Evolutionary conservation across 169 alveolate genomes (phyloP).

Genomic region (Cryptosporidium parvum): DNA sequence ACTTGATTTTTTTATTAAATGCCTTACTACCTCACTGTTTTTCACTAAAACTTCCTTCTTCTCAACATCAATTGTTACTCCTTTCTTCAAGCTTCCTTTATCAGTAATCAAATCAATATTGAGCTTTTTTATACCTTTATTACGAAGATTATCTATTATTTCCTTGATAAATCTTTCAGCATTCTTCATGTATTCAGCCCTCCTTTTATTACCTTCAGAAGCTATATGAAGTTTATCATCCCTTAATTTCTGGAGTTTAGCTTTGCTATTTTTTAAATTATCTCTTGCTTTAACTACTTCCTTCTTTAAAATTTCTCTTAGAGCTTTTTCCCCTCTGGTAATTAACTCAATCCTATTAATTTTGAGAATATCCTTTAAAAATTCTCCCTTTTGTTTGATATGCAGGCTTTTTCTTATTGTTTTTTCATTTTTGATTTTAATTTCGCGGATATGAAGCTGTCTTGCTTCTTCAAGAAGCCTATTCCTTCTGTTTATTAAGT

Average conservation of each 20-base stretch:
- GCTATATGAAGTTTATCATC: neutral
- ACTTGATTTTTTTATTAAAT: neutral
- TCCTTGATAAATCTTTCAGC: constrained; percentile 15
- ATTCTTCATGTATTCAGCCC: neutral
- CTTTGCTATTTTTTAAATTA: neutral
- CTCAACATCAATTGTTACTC: neutral
- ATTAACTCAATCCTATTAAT: constrained; percentile 1
- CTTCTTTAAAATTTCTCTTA: neutral
- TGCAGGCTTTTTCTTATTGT: neutral
- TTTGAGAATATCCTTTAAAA: neutral
- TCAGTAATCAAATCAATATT: neutral
- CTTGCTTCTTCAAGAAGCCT: neutral
- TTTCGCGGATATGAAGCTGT: neutral
- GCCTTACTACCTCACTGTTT: neutral
- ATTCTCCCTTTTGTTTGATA: constrained; percentile 16
- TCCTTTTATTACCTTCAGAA: neutral
- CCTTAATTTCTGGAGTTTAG: neutral
- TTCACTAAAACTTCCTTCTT: constrained; percentile 7
- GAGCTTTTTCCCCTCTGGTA: neutral
- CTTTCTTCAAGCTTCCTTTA: neutral
- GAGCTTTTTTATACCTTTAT: neutral
- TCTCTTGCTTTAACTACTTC: neutral
- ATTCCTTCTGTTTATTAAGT: neutral
- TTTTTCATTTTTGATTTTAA: neutral
- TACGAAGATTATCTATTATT: neutral